Evolutionary conservation across 23 red algal species (phyloP).

Genomic region (Gracilaria gracilis): DNA sequence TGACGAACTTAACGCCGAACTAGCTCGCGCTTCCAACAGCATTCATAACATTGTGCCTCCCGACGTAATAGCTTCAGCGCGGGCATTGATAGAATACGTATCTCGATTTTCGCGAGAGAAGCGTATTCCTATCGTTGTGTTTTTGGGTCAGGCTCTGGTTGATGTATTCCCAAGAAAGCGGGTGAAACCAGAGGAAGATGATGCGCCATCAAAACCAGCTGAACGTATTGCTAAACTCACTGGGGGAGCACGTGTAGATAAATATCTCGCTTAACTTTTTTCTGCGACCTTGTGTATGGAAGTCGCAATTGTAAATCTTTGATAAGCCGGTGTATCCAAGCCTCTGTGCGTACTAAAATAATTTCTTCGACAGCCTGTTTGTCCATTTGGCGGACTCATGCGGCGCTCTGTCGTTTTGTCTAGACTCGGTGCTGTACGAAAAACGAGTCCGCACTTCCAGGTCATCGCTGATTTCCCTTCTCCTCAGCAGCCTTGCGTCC

Average conservation of each 20-base stretch:
- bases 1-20: constrained; percentile 66
- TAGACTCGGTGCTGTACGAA: background rate
- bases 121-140: constrained; percentile 84
- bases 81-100: constrained; percentile 73
- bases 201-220: constrained; percentile 24
- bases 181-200: background rate
- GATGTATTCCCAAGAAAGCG: constrained; percentile 59
- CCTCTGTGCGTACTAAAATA: background rate
- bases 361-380: background rate
- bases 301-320: background rate
- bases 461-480: background rate
- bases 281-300: background rate
- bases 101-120: constrained; percentile 79
- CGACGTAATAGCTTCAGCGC: constrained; percentile 60
- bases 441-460: background rate
- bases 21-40: constrained; percentile 34
- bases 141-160: constrained; percentile 71
- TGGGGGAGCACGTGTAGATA: constrained; percentile 53
- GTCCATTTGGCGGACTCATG: background rate
- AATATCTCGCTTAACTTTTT: constrained; percentile 24
- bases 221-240: constrained; percentile 57
- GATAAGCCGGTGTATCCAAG: background rate
- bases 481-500: background rate
- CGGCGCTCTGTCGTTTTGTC: background rate
- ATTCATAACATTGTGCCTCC: constrained; percentile 55